phyloP scores from a whole-genome alignment of 257 asterid species.

The Galeopsis tetrahit region DNA sequence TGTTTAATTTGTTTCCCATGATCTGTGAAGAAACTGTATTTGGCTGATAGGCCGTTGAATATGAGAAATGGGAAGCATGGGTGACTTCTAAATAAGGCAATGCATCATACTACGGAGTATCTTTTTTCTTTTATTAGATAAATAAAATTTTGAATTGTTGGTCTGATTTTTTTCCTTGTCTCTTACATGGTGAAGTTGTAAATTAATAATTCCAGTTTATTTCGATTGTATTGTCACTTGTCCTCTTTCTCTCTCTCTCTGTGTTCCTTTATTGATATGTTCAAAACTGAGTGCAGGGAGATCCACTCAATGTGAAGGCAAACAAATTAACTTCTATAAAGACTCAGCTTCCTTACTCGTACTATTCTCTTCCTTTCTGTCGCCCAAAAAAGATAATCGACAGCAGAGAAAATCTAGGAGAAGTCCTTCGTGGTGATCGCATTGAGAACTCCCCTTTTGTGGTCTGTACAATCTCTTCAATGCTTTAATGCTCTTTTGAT shows the following conservation, averaged over 20 bases:
- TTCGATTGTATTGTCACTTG: background rate
- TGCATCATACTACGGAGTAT: background rate
- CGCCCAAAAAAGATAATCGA: constrained; percentile 61
- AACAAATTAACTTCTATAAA: constrained; percentile 75
- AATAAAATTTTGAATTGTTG: constrained; percentile 6
- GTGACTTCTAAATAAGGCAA: background rate
- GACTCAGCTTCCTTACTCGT: constrained; percentile 81
- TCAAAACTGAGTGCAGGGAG: constrained; percentile 53
- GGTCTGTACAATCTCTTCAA: constrained; percentile 42
- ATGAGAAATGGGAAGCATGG: background rate
- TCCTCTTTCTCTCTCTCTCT: constrained; percentile 5
- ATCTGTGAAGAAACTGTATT: constrained; percentile 13
- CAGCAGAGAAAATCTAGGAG: constrained; percentile 82
- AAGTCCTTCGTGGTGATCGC: constrained; percentile 86
- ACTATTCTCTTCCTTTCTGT: constrained; percentile 68
- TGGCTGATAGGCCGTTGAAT: background rate
- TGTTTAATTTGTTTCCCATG: constrained; percentile 17
- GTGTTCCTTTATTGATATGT: background rate
- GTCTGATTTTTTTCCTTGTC: background rate
- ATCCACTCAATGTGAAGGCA: constrained; percentile 65
- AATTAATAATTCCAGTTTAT: constrained; percentile 16
- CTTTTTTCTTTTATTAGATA: background rate
- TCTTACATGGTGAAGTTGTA: constrained; percentile 16
- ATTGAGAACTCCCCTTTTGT: constrained; percentile 75
- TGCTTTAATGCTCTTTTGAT: constrained; percentile 1